Evolutionary conservation across 345 rosid species (phyloP).

Genomic region (Salix exigua): DNA sequence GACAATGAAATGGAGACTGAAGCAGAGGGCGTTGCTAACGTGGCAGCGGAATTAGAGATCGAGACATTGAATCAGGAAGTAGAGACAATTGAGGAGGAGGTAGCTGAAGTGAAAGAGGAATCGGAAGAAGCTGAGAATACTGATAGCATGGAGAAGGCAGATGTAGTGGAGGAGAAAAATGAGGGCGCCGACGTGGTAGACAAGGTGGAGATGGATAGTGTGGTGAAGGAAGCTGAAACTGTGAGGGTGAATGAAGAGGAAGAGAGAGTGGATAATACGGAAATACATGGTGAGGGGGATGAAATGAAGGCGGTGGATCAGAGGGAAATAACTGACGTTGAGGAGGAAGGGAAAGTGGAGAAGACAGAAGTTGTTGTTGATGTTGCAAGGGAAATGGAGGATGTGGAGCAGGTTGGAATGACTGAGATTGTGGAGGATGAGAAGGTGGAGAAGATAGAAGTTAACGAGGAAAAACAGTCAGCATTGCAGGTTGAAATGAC

Average conservation of each 20-base stretch:
- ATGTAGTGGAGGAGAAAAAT: constrained; percentile 15
- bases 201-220: constrained; percentile 1
- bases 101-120: neutral
- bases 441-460: neutral
- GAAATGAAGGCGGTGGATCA: constrained; percentile 11
- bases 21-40: neutral
- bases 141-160: constrained; percentile 9
- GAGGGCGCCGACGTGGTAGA: constrained; percentile 1
- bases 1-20: neutral
- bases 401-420: constrained; percentile 24
- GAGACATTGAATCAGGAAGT: neutral
- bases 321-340: neutral
- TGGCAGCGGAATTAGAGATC: constrained; percentile 13
- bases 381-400: constrained; percentile 5
- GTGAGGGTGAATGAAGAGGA: neutral
- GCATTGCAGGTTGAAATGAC: neutral
- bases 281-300: neutral
- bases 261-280: constrained; percentile 11
- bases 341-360: constrained; percentile 1
- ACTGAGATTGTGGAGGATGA: constrained; percentile 27
- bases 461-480: neutral
- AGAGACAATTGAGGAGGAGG: constrained; percentile 14
- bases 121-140: neutral
- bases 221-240: constrained; percentile 17
- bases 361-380: neutral